Conservation (phyloP, 345 rosid genomes). For the Acer yangbiense region DNA sequence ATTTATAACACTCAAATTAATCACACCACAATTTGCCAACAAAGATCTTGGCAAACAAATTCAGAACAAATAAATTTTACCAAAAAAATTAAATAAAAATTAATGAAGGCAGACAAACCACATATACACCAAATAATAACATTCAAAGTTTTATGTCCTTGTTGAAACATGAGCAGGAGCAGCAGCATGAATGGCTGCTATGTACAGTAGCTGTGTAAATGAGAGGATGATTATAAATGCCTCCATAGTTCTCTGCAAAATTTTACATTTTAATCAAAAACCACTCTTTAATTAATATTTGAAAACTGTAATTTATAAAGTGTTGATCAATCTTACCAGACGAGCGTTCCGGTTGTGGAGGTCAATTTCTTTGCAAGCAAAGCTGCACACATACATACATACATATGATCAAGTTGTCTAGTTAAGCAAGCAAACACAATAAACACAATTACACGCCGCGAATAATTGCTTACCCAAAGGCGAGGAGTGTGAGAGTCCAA, state of each 20-base stretch:
- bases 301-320: background rate
- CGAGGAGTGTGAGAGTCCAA: slow-evolving; percentile 86
- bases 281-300: background rate
- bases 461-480: slow-evolving; percentile 66
- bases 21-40: slow-evolving; percentile 13
- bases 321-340: slow-evolving; percentile 53
- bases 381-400: slow-evolving; percentile 40
- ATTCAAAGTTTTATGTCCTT: slow-evolving; percentile 16
- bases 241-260: slow-evolving; percentile 93
- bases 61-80: slow-evolving; percentile 9
- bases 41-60: background rate
- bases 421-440: too few relatives aligned
- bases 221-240: slow-evolving; percentile 87
- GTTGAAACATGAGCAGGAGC: slow-evolving; percentile 27
- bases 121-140: background rate
- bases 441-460: too few relatives aligned
- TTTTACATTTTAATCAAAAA: background rate
- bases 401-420: too few relatives aligned
- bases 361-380: slow-evolving; percentile 88
- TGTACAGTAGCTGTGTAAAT: slow-evolving; percentile 74
- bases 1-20: too few relatives aligned
- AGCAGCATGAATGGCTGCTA: slow-evolving; percentile 68
- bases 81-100: background rate
- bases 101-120: background rate
- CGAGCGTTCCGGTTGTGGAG: slow-evolving; percentile 70